phyloP scores from a whole-genome alignment of 306 rosid genomes.

The Rubus parviflorus region DNA sequence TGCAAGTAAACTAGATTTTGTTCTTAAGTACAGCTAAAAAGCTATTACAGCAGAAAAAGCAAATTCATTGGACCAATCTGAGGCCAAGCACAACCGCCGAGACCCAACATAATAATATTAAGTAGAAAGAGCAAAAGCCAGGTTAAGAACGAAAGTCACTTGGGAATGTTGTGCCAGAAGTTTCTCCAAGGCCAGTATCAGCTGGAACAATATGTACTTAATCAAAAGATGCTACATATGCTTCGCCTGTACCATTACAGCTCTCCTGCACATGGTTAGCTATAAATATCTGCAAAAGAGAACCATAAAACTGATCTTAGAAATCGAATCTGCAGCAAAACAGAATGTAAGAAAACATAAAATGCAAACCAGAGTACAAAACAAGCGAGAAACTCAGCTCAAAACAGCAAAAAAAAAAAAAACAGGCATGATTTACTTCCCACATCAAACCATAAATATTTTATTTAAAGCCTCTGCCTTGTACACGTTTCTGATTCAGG shows the following conservation, averaged over 20 bases:
- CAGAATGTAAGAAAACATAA: not conserved
- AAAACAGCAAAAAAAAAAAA: no score
- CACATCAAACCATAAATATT: no score
- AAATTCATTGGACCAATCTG: slow-evolving; percentile 11
- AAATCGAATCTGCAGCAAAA: slow-evolving; percentile 4
- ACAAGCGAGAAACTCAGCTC: not conserved
- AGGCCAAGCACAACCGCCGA: slow-evolving; percentile 17
- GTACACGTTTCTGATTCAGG: no score
- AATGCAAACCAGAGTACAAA: not conserved
- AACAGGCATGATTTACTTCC: no score
- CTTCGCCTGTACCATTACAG: slow-evolving; percentile 27
- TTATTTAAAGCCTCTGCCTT: no score
- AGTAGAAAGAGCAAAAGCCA: not conserved
- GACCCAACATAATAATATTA: slow-evolving; percentile 3
- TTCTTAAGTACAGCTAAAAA: not conserved
- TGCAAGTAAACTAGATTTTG: not conserved
- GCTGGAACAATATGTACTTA: slow-evolving; percentile 65
- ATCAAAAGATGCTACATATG: slow-evolving; percentile 20
- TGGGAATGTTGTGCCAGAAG: slow-evolving; percentile 25
- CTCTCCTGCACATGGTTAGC: slow-evolving; percentile 48
- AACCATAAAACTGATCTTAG: slow-evolving; percentile 14
- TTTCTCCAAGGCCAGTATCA: slow-evolving; percentile 42
- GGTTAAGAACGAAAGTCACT: not conserved
- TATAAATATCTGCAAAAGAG: slow-evolving; percentile 61
- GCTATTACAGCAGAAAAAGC: not conserved